These are phyloP conservation scores for Kockiozyma suomiensis DNA, from an alignment of 805 yeast genomes.

Conservation along the genomic window DNA sequence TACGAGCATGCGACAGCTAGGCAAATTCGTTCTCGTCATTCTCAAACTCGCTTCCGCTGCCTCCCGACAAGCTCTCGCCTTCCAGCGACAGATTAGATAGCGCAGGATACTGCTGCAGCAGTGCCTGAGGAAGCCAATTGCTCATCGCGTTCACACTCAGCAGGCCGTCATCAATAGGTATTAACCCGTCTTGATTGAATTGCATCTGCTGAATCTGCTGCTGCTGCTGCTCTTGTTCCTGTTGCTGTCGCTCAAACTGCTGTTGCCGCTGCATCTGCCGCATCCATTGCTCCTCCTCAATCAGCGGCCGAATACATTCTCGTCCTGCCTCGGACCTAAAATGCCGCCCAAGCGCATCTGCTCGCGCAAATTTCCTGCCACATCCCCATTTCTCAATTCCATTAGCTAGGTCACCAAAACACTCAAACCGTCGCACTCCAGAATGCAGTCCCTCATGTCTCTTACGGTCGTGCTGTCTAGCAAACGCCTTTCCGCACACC, in stretches of 20 bases:
- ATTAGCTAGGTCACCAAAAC: constrained; percentile 62
- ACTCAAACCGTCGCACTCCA: constrained; percentile 69
- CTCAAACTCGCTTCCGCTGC: constrained; percentile 20
- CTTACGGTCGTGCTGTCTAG: constrained; percentile 74
- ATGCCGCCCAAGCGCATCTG: constrained; percentile 77
- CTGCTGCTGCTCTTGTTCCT: constrained; percentile 1
- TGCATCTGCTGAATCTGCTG: constrained; percentile 1
- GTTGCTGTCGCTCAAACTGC: not conserved
- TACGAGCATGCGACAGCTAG: not conserved
- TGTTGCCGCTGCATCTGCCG: constrained; percentile 12
- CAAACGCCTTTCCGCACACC: constrained; percentile 67
- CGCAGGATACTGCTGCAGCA: constrained; percentile 31
- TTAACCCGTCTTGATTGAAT: too few relatives aligned
- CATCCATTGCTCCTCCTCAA: constrained; percentile 53
- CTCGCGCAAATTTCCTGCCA: constrained; percentile 70
- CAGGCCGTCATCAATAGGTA: not conserved
- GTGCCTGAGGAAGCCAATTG: constrained; percentile 28
- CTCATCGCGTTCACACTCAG: constrained; percentile 3
- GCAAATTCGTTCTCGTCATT: not conserved
- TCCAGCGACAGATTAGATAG: constrained; percentile 12
- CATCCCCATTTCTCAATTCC: constrained; percentile 73
- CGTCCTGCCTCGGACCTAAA: constrained; percentile 76
- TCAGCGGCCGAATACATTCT: constrained; percentile 64
- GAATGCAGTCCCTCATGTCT: constrained; percentile 77
- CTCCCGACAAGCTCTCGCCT: constrained; percentile 13